Base-by-base conservation (phyloP, 352 stramenopile species). In the Phytophthora constricta region DNA sequence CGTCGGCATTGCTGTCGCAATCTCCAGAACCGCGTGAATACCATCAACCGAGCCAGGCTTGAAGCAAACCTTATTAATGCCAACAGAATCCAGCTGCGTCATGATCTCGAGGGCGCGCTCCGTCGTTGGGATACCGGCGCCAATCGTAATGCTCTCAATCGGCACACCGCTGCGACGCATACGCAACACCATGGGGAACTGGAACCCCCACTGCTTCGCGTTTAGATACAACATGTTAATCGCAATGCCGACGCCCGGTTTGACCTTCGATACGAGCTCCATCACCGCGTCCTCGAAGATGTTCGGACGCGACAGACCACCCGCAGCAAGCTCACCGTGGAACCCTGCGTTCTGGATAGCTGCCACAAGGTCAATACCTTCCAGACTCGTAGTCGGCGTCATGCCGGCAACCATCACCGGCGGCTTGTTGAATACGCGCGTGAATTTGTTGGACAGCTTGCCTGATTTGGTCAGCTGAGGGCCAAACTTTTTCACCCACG, bases 141-240 rank as follows among this genome's bases (percentile, higher is more conserved):
- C 88, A 26, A 97, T 95, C 20, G 90, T 97, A 68, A 96, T 92
- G 52, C 85, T 93, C 67, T 96, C 86, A 49, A 97, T 97, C 8
- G 87, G 88, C 27, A 91, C 60, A 26, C 87, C 88, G 34, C 72
- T 82, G 56, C 86, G 86, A 59, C 86, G 85, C 76, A 96, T 72
- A 28, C 91, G 87, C 5, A 96, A 59, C 27, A 96, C 86, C 82
- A 93, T 88, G 11, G 88, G 88, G 69, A 96, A 96, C 74, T 96
- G 90, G 70, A 97, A 96, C 1, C 75, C 86, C 90, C 88, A 96
- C 65, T 94, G 88, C 72, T 93, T 92, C n/a, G 84, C 75, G 70
- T 96, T 97, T 34, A 97, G 47, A 66, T 95, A 96, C 19, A 97
- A 62, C 88, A 97, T 91, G 72, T 96, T 95, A 59, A 96, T 89